These are phyloP conservation scores for Papiliotrema fonsecae DNA, from an alignment of 1,284 basidiomycete species.

Conservation along the genomic window DNA sequence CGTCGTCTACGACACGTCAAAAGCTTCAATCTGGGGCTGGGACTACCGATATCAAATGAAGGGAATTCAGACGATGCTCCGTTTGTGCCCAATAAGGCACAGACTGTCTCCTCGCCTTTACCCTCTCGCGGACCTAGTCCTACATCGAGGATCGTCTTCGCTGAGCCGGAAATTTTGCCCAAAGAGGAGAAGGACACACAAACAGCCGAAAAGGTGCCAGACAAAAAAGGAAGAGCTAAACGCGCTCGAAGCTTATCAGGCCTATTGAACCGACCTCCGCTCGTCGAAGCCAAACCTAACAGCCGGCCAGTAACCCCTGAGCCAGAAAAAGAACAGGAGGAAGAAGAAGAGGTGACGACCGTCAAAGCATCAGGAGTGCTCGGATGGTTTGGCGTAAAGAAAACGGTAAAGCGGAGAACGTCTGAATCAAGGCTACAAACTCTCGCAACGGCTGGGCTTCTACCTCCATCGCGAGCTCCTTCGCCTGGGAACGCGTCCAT, in stretches of 20 bases:
- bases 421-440: conserved; percentile 27
- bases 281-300: background rate
- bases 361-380: conserved; percentile 23
- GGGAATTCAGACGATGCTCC: conserved; percentile 12
- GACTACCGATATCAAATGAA: conserved; percentile 34
- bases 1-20: conserved; percentile 10
- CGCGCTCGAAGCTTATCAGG: conserved; percentile 38
- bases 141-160: conserved; percentile 30
- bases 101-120: conserved; percentile 39
- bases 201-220: conserved; percentile 7
- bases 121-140: conserved; percentile 32
- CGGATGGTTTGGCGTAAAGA: conserved; percentile 41
- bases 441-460: background rate
- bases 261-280: conserved; percentile 18
- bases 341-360: conserved; percentile 1
- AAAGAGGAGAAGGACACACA: background rate
- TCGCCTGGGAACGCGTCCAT: background rate
- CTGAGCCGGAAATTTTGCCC: conserved; percentile 14
- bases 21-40: conserved; percentile 32
- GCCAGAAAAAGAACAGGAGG: conserved; percentile 5
- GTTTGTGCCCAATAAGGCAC: conserved; percentile 16
- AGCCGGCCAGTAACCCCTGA: conserved; percentile 4
- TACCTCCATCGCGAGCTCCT: background rate
- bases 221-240: conserved; percentile 19
- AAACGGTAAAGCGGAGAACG: conserved; percentile 27